Evolutionary conservation across 2,329 filamentous ascomycete species (phyloP), one percentile per base, ranked within the genome.

Genomic region (Chrysosporium keratinophilum): DNA sequence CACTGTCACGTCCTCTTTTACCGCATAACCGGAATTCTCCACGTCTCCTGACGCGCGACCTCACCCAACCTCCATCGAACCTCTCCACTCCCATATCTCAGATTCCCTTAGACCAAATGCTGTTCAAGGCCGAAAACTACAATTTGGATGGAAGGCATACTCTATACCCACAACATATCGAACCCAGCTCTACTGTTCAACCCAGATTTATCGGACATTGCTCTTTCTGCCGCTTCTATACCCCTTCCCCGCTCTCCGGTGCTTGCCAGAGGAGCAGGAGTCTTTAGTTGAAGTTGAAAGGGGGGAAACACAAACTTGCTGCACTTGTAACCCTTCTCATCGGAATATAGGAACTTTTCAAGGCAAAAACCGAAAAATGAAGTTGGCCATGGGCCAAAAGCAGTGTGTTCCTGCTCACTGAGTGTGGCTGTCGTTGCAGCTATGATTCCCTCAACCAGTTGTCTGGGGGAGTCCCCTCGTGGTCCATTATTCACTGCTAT

Each of bases 341-440:
- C 17, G 20, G 5, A 42, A 10, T 10, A 23, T 23, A 44, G 3
- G 20, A 19, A 19, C 10, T 44, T 9, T 1, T 23, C 12, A 37
- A 35, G 17, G 3, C 17, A 17, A 50, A 42, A n/a, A 50, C 5
- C 17, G n/a, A 31, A 42, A 50, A 34, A 51, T 51, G 49, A 31
- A 17, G 35, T 44, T 43, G 14, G 12, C 23, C 40, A 37, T 40
- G 10, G 42, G 50, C 33, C 50, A 39, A n/a, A 15, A 1, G 19
- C 49, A 44, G 28, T 45, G 50, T 34, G 51, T 44, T 48, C 34
- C n/a, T 48, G 51, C 51, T 54, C 35, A 41, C 37, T 54, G 50
- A 54, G 14, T 53, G 34, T 23, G 51, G 51, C 51, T 54, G 51
- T 43, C 42, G 34, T 31, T 43, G 35, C 51, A 49, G 45, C 51